Base-by-base conservation (phyloP, 495 filamentous ascomycete genomes). In the Penicillium maclennaniae region DNA sequence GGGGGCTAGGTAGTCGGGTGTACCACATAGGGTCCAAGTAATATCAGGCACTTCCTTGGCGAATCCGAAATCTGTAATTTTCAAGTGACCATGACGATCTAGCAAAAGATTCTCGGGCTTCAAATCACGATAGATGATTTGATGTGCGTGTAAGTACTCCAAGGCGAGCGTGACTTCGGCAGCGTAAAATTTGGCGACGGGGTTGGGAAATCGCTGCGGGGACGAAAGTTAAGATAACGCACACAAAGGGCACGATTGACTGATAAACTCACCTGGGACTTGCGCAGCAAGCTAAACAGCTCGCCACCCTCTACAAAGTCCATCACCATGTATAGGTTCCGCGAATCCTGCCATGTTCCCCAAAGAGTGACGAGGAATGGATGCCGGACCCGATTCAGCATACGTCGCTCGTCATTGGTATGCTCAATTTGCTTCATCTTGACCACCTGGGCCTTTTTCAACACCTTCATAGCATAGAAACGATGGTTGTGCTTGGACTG, bases 381-480 rank as follows among this genome's bases (percentile, higher is more conserved):
- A 74, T 98, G 92, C 65, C 95, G 92, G 51, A 96, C 92, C 59
- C 92, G 87, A 59, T 88, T 88, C 52, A 98, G 72, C 95, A 98
- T 97, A 47, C 82, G 83, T 53, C 93, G 82, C 77, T 98, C 93
- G 68, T 97, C 93, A 66, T 97, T 97, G 51, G 93, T 98, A 71
- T 98, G 93, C 67, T 97, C 95, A 43, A 98, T 88, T 69, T 98
- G 95, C 78, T 97, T 97, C 93, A 97, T 97, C 79, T 95, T 97
- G 58, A 97, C 91, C 39, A 98, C 93, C 71, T 98, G 95, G 45
- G 84, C 86, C 80, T 98, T 98, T 73, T 97, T 97, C 70, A 98
- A 71, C 39, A 97, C 95, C 71, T 98, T 98, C 69, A 98, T 84
- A 14, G 93, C 93, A 75, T 98, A 98, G 79, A 91, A 97, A 43